These are phyloP conservation scores for Backusella macrospora DNA, from an alignment of 192 early-diverging fungal genomes.

Conservation along the genomic window DNA sequence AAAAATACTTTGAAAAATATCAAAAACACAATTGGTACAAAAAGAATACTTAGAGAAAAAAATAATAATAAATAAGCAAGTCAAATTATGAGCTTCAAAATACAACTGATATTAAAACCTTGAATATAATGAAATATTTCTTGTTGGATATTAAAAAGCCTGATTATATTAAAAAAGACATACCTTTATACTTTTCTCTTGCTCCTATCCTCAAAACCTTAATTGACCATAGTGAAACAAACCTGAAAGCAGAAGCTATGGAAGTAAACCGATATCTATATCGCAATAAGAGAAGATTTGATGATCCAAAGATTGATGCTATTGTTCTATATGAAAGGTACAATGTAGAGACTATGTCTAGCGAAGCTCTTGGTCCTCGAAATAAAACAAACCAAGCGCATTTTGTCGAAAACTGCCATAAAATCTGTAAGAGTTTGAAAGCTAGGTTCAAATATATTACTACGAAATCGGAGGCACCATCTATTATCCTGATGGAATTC, in stretches of 20 bases:
- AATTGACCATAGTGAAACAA: no score
- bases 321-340: neutral
- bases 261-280: neutral
- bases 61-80: no score
- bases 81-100: no score
- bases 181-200: no score
- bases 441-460: slow-evolving; percentile 2
- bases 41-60: no score
- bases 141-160: no score
- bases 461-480: neutral
- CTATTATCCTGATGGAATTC: neutral
- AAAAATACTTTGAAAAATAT: no score
- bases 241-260: neutral
- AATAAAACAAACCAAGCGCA: neutral
- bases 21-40: no score
- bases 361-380: neutral
- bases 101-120: no score
- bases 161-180: no score
- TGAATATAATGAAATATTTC: no score
- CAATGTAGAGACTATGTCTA: neutral
- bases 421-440: neutral
- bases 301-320: neutral
- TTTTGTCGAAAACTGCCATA: neutral
- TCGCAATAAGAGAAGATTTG: neutral
- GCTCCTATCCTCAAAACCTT: no score